phyloP scores from a whole-genome alignment of 1,284 basidiomycete genomes.

The Trichosporon faecale region DNA sequence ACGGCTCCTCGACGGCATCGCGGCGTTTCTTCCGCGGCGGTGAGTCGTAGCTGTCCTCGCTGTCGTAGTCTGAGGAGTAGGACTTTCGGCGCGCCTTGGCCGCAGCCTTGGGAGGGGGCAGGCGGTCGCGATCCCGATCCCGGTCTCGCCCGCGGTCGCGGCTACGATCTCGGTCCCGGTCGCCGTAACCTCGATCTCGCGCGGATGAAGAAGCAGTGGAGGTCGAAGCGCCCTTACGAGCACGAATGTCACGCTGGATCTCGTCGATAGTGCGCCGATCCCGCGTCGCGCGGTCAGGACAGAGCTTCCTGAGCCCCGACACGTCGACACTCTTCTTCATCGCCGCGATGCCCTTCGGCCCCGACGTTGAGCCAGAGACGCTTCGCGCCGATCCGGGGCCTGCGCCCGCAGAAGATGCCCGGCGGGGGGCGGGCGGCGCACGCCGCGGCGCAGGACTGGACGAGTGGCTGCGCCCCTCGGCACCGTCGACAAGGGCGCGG shows the following conservation, averaged over 20 bases:
- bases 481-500: conserved; percentile 35
- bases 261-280: conserved; percentile 44
- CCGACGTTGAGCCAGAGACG: not conserved
- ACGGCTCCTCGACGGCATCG: conserved; percentile 15
- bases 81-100: conserved; percentile 10
- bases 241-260: conserved; percentile 39
- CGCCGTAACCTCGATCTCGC: conserved; percentile 10
- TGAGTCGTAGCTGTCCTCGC: conserved; percentile 14
- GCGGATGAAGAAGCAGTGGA: not conserved
- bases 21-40: conserved; percentile 19
- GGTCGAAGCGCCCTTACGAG: conserved; percentile 19
- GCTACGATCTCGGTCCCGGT: conserved; percentile 2
- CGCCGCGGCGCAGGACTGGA: conserved; percentile 2
- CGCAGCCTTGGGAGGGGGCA: not conserved
- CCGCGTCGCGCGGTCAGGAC: conserved; percentile 39
- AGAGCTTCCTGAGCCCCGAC: conserved; percentile 33
- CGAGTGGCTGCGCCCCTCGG: conserved; percentile 13
- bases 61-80: conserved; percentile 15
- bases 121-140: not conserved
- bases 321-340: conserved; percentile 27
- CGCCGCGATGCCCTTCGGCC: conserved; percentile 14
- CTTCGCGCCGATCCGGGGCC: not conserved
- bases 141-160: conserved; percentile 1
- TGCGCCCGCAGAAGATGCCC: not conserved
- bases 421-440: not conserved